phyloP scores from a whole-genome alignment of 306 rosid genomes.

The Ceratonia siliqua region DNA sequence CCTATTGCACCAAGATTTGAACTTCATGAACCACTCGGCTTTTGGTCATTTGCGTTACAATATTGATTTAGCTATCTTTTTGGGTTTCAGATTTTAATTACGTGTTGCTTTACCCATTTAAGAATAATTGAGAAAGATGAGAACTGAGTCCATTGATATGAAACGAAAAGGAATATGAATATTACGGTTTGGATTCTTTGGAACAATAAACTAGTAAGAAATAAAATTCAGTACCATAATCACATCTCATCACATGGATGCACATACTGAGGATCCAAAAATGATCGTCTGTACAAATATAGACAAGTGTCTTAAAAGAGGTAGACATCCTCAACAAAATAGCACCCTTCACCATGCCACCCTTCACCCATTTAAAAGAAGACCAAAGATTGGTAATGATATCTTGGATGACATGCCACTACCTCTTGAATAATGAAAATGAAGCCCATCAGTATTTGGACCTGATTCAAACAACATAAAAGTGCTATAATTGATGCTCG shows the following conservation, averaged over 20 bases:
- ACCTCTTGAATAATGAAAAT: conserved; percentile 48
- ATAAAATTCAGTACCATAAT: not conserved
- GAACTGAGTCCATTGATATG: too few relatives aligned
- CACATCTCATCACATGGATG: conserved; percentile 15
- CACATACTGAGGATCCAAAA: not conserved
- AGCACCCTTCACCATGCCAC: conserved; percentile 25
- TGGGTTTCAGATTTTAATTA: not conserved
- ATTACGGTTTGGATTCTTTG: not conserved
- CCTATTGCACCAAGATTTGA: conserved; percentile 91
- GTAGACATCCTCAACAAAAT: conserved; percentile 24
- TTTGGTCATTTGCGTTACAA: too few relatives aligned
- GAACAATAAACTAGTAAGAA: not conserved
- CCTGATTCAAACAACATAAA: conserved; percentile 53
- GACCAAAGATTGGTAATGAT: conserved; percentile 73
- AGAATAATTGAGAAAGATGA: not conserved
- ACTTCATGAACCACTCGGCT: too few relatives aligned
- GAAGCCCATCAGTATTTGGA: conserved; percentile 53
- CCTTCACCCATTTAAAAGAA: conserved; percentile 34
- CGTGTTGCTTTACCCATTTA: not conserved
- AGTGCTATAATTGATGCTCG: not conserved
- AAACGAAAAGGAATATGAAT: not conserved
- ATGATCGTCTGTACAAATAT: not conserved
- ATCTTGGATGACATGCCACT: conserved; percentile 50
- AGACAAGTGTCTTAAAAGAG: conserved; percentile 22
- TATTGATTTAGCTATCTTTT: not conserved